Evolutionary conservation across 2,329 filamentous ascomycete genomes (phyloP).

Genomic region (Arthrocladium fulminans): DNA sequence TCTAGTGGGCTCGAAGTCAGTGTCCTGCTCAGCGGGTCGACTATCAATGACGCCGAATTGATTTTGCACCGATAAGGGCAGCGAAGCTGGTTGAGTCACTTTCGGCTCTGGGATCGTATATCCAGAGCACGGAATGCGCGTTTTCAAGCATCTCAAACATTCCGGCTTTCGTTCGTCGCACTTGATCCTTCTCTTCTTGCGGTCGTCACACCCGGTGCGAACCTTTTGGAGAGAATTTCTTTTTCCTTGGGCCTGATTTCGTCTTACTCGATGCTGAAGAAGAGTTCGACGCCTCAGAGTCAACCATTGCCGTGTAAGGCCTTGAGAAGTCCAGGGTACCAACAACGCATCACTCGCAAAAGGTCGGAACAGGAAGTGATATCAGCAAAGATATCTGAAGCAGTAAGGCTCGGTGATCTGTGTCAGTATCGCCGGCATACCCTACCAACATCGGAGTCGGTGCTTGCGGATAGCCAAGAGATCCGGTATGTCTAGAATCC

Average conservation of each 20-base stretch:
- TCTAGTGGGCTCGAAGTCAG: not conserved
- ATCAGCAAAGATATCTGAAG: no score
- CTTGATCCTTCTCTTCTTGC: constrained; percentile 32
- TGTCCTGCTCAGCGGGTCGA: not conserved
- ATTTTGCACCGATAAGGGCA: not conserved
- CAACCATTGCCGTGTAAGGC: not conserved
- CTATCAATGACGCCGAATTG: constrained; percentile 8
- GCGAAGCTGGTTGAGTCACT: not conserved
- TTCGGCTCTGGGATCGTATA: constrained; percentile 17
- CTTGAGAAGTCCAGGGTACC: not conserved
- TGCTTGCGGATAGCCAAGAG: no score
- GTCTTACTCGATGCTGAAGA: not conserved
- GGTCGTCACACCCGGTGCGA: constrained; percentile 33
- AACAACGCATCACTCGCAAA: not conserved
- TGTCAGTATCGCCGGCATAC: no score
- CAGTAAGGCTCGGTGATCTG: no score
- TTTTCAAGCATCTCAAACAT: constrained; percentile 27
- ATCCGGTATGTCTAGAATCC: no score
- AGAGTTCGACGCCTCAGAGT: not conserved
- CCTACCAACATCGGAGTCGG: no score
- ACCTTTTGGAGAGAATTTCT: constrained; percentile 13
- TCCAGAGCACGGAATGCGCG: constrained; percentile 28
- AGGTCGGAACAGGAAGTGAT: no score
- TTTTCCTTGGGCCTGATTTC: constrained; percentile 2
- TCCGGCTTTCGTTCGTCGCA: constrained; percentile 29